A percentile compares a stretch with the other conserved stretches of the same genome.
Conservation (phyloP, 306 rosid genomes). For the Vigna mungo region DNA sequence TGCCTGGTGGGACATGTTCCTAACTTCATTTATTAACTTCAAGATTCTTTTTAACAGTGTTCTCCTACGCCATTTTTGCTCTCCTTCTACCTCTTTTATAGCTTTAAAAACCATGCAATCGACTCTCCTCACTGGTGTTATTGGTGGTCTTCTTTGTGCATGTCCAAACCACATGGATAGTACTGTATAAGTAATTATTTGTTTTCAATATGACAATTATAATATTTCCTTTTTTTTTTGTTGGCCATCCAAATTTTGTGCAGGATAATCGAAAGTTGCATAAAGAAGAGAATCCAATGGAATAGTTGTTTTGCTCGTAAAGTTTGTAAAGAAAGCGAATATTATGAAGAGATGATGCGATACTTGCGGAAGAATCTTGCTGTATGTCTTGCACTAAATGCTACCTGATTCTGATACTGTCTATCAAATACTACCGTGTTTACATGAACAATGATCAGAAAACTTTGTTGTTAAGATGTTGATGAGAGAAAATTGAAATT, state of each 20-base stretch:
- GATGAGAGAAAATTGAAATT: constrained; percentile 24
- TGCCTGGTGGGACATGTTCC: no score
- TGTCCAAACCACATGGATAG: neutral
- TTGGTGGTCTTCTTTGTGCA: neutral
- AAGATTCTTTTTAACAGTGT: neutral
- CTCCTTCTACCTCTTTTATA: neutral
- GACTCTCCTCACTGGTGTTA: neutral
- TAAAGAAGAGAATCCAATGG: constrained; percentile 95
- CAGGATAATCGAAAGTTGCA: constrained; percentile 82
- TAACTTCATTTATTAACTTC: neutral
- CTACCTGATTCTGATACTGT: constrained; percentile 38
- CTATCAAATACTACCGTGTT: constrained; percentile 21
- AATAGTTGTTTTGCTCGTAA: constrained; percentile 86
- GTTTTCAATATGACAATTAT: neutral
- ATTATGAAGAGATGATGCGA: constrained; percentile 94
- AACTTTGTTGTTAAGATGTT: neutral
- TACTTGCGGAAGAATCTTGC: constrained; percentile 91
- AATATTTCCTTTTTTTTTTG: neutral
- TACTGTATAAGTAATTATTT: neutral
- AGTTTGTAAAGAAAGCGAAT: constrained; percentile 92
- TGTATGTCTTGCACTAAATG: constrained; percentile 55
- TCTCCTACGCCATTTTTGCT: neutral
- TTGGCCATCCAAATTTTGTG: constrained; percentile 44
- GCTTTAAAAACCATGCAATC: neutral
- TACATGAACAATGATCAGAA: constrained; percentile 30